Base-by-base conservation (phyloP, 805 yeast genomes). In the Candida coquimbonensis region DNA sequence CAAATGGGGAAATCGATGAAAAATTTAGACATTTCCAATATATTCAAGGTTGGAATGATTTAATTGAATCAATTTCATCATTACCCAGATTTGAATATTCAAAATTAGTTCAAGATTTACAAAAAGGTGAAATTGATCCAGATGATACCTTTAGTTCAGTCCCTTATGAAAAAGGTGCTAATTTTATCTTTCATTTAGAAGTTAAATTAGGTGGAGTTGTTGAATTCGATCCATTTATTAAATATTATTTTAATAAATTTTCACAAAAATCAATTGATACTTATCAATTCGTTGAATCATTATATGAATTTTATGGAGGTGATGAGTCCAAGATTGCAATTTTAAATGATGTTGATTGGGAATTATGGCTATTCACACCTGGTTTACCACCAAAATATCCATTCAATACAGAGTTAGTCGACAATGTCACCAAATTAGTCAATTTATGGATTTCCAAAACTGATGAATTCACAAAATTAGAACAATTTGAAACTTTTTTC, bases 121-220 rank as follows among this genome's bases (percentile, higher is more conserved):
- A 82, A 57, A 81, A 77, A 56, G 73, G 78, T 39, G 68, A 75
- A 38, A 55, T 58, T 48, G 95, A 87, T 60, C 96, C 96, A 7
- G 96, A 89, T 64, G 96, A 88, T 56, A 83, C 95, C 1, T 89
- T 87, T 64, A 80, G 88, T 32, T 72, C 85, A 1, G 95, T 89
- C 39, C 96, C 96, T 3, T 89, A 89, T 64, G 96, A 89, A 62
- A 88, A 88, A 64, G 96, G 96, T 8, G 84, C 82, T 56, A 87
- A 83, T 53, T 73, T 89, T 57, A 70, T 90, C 48, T 86, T 78
- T 67, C 78, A 80, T 55, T 71, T 89, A 42, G 97, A 90, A 65
- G 74, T 72, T 40, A 60, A 70, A 34, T 68, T 89, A 11, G 87
- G 91, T 39, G 89, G 87, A 35, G 61, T 65, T 38, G 70, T 70